Base-by-base conservation (phyloP, 106 monocot species). In the Allium cepa region DNA sequence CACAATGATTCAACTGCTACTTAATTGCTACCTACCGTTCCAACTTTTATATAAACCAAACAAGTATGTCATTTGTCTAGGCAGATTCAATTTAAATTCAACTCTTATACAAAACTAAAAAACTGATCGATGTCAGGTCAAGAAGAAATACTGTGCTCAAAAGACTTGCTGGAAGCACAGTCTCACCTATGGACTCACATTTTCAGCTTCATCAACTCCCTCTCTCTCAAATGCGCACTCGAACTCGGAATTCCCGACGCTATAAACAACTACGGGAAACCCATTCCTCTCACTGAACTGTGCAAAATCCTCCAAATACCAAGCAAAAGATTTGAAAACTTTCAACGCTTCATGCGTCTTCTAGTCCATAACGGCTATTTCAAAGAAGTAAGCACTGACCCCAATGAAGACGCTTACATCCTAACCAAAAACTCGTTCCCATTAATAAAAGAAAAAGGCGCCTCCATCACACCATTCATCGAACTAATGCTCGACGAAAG, bases 211-310 rank as follows among this genome's bases (percentile, higher is more conserved):
- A 28, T 75, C 26, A 67, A 71, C 66, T 67, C 80, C 53, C 46
- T 75, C 49, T 75, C 66, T 47, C 56, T 80, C 10, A 71, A 71
- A 47, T 75, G 71, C 36, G 80, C 75, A 10, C 47, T 80, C 17
- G 71, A 80, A 60, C 75, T 80, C 62, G 47, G 61, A 57, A 60
- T 80, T 26, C 56, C 75, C 2, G 71, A 80, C 10, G 75, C 71
- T 55, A 60, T 75, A 36, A n/a, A 61, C 49, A 49, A 5, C 53
- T 64, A 75, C 48, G 75, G 66, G 45, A 53, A 26, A 17, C 71
- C 67, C 13, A 11, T 67, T 11, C 28, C 80, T 7, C 48, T 80
- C 71, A 53, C 71, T 9, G 53, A 67, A n/a, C 75, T 80, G 7
- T 57, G 47, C 9, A 10, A 57, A 12, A 22, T 18, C 7, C 26